Percentiles rank a stretch among this genome's conserved stretches.
These are phyloP conservation scores for Kuraishia piskuri DNA, from an alignment of 805 yeast genomes.

Conservation along the genomic window DNA sequence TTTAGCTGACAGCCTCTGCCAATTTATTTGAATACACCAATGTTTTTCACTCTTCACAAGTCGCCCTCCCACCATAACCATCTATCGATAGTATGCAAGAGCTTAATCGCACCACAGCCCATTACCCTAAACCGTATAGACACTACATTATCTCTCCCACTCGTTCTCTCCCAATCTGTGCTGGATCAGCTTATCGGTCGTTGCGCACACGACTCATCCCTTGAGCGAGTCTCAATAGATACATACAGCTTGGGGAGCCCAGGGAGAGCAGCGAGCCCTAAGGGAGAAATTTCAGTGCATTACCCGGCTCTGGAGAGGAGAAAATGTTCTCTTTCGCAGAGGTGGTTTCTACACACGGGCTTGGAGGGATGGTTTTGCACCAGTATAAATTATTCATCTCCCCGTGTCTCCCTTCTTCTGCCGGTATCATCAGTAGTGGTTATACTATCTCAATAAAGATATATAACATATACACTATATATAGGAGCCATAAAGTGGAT, in stretches of 20 bases:
- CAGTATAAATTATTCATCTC: conserved; percentile 5
- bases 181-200: not conserved
- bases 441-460: conserved; percentile 60
- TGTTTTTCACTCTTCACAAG: too few relatives aligned
- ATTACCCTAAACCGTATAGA: too few relatives aligned
- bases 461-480: conserved; percentile 43
- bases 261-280: not conserved
- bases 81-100: too few relatives aligned
- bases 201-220: not conserved
- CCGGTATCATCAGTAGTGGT: conserved; percentile 69
- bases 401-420: conserved; percentile 25
- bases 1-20: too few relatives aligned
- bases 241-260: not conserved
- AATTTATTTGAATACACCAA: too few relatives aligned
- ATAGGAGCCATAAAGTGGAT: conserved; percentile 33
- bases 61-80: too few relatives aligned
- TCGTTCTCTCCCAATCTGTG: not conserved
- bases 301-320: not conserved
- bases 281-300: not conserved
- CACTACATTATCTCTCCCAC: not conserved
- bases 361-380: not conserved
- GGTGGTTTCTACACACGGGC: not conserved
- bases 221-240: not conserved
- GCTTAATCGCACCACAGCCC: not conserved
- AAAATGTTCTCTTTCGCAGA: not conserved